Percentiles rank a stretch among this genome's conserved stretches.
These are phyloP conservation scores for Arachnomyces sp. DNA, from an alignment of 2,329 filamentous ascomycete genomes.

Conservation along the genomic window DNA sequence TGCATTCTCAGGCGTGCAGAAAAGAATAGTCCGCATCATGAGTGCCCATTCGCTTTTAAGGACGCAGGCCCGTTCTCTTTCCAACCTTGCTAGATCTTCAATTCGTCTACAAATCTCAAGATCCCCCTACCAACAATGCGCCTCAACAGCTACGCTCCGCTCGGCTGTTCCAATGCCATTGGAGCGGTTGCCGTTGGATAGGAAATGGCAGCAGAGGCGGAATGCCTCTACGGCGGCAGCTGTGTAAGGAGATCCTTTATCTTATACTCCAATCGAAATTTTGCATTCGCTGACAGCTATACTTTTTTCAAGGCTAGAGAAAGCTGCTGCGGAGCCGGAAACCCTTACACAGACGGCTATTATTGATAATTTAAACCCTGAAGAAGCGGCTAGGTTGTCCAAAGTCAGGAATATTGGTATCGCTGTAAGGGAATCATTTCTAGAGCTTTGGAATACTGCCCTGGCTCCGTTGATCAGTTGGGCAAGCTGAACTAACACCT, in stretches of 20 bases:
- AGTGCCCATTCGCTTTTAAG: constrained; percentile 34
- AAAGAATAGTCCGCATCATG: constrained; percentile 20
- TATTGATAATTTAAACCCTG: constrained; percentile 69
- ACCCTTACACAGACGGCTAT: constrained; percentile 56
- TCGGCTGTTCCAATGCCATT: constrained; percentile 23
- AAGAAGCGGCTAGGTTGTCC: constrained; percentile 68
- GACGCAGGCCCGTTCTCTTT: constrained; percentile 30
- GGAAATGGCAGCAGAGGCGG: constrained; percentile 35
- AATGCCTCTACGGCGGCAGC: constrained; percentile 36
- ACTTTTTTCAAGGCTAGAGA: constrained; percentile 41
- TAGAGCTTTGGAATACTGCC: background rate
- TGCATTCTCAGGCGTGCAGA: background rate
- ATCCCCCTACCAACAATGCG: constrained; percentile 32
- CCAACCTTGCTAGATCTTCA: constrained; percentile 27
- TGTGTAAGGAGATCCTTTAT: constrained; percentile 28
- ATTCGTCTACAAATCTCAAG: constrained; percentile 27
- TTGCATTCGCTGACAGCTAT: constrained; percentile 7
- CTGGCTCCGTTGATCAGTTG: background rate
- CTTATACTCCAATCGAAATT: background rate
- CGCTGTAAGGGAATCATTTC: constrained; percentile 54
- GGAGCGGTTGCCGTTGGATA: constrained; percentile 30
- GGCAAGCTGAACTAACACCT: constrained; percentile 7
- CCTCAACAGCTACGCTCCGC: constrained; percentile 29
- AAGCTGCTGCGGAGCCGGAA: constrained; percentile 50
- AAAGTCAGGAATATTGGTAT: constrained; percentile 96